A percentile compares a stretch with the other conserved stretches of the same genome.
Conservation (phyloP, 1,284 basidiomycete species). For the Melampsora americana region DNA sequence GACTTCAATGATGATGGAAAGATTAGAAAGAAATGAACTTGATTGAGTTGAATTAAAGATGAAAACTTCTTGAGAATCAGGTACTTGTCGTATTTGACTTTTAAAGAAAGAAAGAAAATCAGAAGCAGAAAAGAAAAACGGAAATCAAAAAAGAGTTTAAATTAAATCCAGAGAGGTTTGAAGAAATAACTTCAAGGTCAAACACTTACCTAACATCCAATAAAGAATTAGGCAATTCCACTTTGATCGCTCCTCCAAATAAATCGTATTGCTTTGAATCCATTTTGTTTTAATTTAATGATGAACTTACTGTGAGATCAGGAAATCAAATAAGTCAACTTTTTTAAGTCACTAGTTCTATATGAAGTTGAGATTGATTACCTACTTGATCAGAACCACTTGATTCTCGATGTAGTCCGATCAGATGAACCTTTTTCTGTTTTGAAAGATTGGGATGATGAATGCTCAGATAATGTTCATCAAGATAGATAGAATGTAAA, state of each 20-base stretch:
- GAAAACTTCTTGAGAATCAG: slow-evolving; percentile 96
- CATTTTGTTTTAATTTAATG: too few species aligned
- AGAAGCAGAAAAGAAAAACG: slow-evolving; percentile 3
- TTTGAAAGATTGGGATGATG: too few species aligned
- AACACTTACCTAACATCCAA: slow-evolving; percentile 79
- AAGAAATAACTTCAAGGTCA: slow-evolving; percentile 37
- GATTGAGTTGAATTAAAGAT: slow-evolving; percentile 57
- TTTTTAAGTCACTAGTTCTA: too few species aligned
- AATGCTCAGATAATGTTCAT: too few species aligned
- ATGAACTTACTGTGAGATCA: too few species aligned
- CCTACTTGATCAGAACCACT: too few species aligned
- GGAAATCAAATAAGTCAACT: too few species aligned
- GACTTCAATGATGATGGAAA: slow-evolving; percentile 82
- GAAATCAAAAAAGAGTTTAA: slow-evolving; percentile 31
- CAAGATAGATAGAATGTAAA: too few species aligned
- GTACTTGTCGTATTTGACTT: slow-evolving; percentile 84
- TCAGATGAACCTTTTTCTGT: too few species aligned
- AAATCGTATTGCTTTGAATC: slow-evolving; percentile 49
- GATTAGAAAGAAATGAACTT: slow-evolving; percentile 63
- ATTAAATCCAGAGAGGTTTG: slow-evolving; percentile 16
- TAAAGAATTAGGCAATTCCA: slow-evolving; percentile 62
- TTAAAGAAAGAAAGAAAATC: slow-evolving; percentile 8
- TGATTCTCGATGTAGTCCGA: too few species aligned
- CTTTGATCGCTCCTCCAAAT: slow-evolving; percentile 72
- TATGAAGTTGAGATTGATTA: too few species aligned